Evolutionary conservation across 495 filamentous ascomycete species (phyloP).

Genomic region (Penicillium salamii): DNA sequence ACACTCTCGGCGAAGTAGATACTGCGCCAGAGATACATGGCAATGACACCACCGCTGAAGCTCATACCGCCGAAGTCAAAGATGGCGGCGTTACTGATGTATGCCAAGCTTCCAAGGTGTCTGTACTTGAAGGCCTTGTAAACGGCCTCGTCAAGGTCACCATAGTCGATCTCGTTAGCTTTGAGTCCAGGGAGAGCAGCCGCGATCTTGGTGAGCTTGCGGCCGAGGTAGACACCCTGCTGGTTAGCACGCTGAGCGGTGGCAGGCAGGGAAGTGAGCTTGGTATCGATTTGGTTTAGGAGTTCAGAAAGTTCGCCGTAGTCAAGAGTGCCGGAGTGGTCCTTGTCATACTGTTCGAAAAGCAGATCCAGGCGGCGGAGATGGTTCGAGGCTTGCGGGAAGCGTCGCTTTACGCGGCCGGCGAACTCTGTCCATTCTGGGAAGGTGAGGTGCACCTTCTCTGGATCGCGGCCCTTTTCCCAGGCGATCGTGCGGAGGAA

Average conservation of each 20-base stretch:
- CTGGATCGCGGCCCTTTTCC: constrained; percentile 86
- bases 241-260: constrained; percentile 98
- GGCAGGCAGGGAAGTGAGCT: constrained; percentile 80
- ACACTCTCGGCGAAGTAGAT: constrained; percentile 99
- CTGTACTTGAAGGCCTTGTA: constrained; percentile 96
- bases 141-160: constrained; percentile 86
- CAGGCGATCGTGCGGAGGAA: constrained; percentile 90
- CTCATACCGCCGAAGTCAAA: constrained; percentile 83
- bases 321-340: constrained; percentile 88
- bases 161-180: constrained; percentile 78
- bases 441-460: constrained; percentile 79
- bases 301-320: constrained; percentile 89
- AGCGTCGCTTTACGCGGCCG: constrained; percentile 75
- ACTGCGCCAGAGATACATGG: constrained; percentile 94
- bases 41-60: constrained; percentile 81
- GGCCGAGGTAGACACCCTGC: constrained; percentile 89
- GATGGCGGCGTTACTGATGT: constrained; percentile 93
- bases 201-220: constrained; percentile 92
- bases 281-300: constrained; percentile 84
- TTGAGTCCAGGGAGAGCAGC: constrained; percentile 70
- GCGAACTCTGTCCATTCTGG: constrained; percentile 84
- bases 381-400: constrained; percentile 91
- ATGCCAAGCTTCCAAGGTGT: constrained; percentile 89
- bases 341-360: constrained; percentile 88
- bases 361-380: constrained; percentile 83